phyloP scores from a whole-genome alignment of 768 basidiomycete genomes.

The Mycena crocata region DNA sequence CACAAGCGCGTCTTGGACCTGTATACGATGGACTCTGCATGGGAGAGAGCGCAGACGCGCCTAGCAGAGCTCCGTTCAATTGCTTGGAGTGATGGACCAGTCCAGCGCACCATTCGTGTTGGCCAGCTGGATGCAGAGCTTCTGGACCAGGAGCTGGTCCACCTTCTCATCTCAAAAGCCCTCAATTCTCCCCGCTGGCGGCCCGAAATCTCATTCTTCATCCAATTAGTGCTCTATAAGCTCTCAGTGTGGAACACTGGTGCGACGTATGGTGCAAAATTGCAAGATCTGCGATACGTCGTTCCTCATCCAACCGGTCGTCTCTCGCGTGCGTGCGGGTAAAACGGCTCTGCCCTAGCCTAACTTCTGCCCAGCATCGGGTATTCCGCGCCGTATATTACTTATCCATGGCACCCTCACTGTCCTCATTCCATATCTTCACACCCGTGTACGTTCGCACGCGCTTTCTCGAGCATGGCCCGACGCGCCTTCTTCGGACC shows the following conservation, averaged over 20 bases:
- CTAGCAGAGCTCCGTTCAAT: conserved; percentile 61
- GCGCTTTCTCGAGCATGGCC: conserved; percentile 92
- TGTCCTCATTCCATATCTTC: conserved; percentile 81
- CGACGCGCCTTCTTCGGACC: conserved; percentile 85
- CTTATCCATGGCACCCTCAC: conserved; percentile 79
- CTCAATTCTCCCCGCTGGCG: conserved; percentile 71
- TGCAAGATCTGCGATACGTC: conserved; percentile 81
- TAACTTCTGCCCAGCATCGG: conserved; percentile 60
- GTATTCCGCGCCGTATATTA: conserved; percentile 70
- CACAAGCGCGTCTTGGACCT: neutral
- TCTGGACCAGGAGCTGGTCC: conserved; percentile 88
- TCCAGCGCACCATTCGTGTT: conserved; percentile 77
- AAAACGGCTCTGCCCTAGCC: conserved; percentile 16
- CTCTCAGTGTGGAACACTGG: conserved; percentile 85
- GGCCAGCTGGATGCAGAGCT: conserved; percentile 93
- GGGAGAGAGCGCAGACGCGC: conserved; percentile 68
- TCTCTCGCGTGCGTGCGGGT: conserved; percentile 50
- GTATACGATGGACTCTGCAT: conserved; percentile 72
- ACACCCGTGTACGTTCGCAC: conserved; percentile 76
- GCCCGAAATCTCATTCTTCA: conserved; percentile 78
- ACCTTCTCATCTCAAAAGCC: conserved; percentile 80
- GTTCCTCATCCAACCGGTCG: conserved; percentile 40
- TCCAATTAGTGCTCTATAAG: conserved; percentile 81
- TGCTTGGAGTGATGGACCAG: conserved; percentile 42
- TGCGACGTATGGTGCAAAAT: conserved; percentile 84